Base-by-base conservation (phyloP, 129 eudicot genomes). In the Helianthus tuberosus region DNA sequence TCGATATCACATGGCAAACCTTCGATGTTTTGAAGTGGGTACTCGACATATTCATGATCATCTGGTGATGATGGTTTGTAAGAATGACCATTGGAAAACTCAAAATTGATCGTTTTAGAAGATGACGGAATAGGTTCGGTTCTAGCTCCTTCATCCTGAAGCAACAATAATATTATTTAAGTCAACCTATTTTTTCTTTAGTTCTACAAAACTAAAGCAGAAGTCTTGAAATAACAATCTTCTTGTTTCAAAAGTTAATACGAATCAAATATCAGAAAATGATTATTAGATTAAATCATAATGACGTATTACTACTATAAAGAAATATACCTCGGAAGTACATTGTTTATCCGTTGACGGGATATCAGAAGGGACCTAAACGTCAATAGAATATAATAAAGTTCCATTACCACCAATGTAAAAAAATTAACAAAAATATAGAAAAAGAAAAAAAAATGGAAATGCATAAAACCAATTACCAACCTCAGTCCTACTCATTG, bases 21-120 rank as follows among this genome's bases (percentile, higher is more conserved):
- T 66, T 88, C 80, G 70, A 77, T 51, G 52, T 73, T 82, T 77
- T 91, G 89, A 53, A 91, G 96, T 2, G 96, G 82, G 82, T 94
- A 94, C 74, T 94, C 99, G 8, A 94, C 94, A 54, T 86, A 94
- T 51, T 94, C 96, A 47, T 88, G 93, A 75, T 94, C 96, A n/a
- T 88, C 89, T 52, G 85, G 52, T 48, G 89, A 72, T 27, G 76
- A 60, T 3, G 90, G 84, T 39, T 84, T 88, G 71, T 70, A 69
- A 27, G 89, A 77, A 57, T 79, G 88, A 41, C 87, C 92, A 76
- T 84, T 83, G 14, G 96, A 76, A 59, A 88, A 76, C 39, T 94
- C 98, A 81, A 90, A 85, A 80, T 86, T 80, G 25, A 94, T 94
- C 97, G 91, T 88, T 47, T 79, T 84, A 54, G 98, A 90, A 73